These are phyloP conservation scores for Pseudogymnoascus verrucosus DNA, from an alignment of 2,329 filamentous ascomycete genomes.

Conservation along the genomic window DNA sequence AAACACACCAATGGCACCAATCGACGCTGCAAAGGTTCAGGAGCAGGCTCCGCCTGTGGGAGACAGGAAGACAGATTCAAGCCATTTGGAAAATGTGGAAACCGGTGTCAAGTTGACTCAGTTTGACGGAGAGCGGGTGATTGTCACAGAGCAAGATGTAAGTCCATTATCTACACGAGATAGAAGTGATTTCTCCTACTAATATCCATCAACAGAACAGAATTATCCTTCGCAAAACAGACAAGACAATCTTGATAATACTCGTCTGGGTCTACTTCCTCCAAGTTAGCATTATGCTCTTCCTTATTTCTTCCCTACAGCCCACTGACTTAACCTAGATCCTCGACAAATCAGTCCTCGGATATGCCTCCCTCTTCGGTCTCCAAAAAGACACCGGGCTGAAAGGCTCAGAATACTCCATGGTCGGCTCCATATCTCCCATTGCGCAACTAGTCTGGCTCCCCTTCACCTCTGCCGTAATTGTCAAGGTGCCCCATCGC, in stretches of 20 bases:
- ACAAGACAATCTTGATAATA: constrained; percentile 20
- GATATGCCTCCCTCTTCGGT: constrained; percentile 51
- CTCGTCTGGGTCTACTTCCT: constrained; percentile 39
- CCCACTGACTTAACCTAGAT: constrained; percentile 26
- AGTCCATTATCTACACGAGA: not conserved
- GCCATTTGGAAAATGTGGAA: not conserved
- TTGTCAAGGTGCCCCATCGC: constrained; percentile 52
- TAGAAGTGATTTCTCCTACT: not conserved
- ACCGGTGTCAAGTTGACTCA: not conserved
- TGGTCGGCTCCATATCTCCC: constrained; percentile 48
- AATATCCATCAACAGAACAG: not conserved
- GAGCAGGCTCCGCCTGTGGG: not conserved
- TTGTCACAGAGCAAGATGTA: not conserved
- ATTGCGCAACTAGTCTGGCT: constrained; percentile 55
- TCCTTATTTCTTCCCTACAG: not conserved
- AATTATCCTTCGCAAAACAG: constrained; percentile 9
- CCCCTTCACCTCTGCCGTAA: constrained; percentile 50
- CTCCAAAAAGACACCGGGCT: constrained; percentile 47
- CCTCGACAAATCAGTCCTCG: constrained; percentile 43
- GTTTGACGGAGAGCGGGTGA: not conserved
- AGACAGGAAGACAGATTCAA: not conserved
- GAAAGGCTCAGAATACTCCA: constrained; percentile 43
- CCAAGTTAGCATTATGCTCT: constrained; percentile 22
- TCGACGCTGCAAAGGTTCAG: not conserved
- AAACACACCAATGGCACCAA: not conserved